A percentile compares a stretch with the other conserved stretches of the same genome.
phyloP scores from a whole-genome alignment of 345 rosid genomes.

The Syzygium oleosum region DNA sequence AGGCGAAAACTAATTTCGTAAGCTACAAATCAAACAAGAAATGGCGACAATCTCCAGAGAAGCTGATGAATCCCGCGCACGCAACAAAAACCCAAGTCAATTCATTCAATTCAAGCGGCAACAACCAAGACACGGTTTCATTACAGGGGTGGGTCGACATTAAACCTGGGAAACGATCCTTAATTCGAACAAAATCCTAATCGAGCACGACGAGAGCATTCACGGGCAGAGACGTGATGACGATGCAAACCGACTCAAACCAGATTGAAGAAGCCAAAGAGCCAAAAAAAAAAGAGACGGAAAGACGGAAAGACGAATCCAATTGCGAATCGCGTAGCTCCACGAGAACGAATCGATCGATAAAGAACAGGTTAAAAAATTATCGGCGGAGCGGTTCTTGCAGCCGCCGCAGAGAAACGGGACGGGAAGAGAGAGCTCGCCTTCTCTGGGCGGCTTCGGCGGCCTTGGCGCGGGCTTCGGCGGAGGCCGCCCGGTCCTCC shows the following conservation, averaged over 20 bases:
- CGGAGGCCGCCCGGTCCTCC: constrained; percentile 61
- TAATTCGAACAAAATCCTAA: background rate
- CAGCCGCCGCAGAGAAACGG: background rate
- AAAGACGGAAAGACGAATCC: background rate
- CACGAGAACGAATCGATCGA: background rate
- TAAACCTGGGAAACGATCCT: background rate
- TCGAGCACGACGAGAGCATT: background rate
- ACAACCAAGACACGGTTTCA: background rate
- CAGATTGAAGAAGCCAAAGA: background rate
- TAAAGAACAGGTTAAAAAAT: background rate
- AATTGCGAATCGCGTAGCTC: background rate
- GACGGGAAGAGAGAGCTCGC: constrained; percentile 9
- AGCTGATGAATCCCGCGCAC: background rate
- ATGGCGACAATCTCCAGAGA: background rate
- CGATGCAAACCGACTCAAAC: background rate
- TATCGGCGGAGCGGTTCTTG: background rate
- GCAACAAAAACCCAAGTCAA: background rate
- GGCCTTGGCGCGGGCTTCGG: constrained; percentile 91
- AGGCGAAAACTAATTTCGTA: background rate
- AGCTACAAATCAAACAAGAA: background rate
- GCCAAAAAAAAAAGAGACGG: no score
- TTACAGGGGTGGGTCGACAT: background rate
- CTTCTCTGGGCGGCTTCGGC: constrained; percentile 97
- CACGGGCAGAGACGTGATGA: background rate
- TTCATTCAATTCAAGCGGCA: background rate